Percentiles rank a stretch among this genome's conserved stretches.
These are phyloP conservation scores for Pneumocystis wakefieldiae DNA, from an alignment of 1,139 yeast genomes.

Conservation along the genomic window DNA sequence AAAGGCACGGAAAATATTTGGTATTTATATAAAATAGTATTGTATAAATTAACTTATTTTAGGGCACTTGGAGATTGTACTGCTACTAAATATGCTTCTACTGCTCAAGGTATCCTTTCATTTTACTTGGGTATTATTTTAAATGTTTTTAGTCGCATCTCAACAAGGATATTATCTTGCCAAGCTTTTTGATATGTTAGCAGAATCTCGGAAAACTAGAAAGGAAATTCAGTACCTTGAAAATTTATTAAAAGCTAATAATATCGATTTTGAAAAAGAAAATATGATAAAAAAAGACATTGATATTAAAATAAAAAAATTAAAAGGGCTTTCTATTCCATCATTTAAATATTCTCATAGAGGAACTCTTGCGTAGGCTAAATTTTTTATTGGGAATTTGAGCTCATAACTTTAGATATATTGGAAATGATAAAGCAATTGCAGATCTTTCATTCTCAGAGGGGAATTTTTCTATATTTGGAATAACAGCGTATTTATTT, in stretches of 20 bases:
- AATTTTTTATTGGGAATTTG: not conserved
- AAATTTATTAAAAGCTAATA: slow-evolving; percentile 23
- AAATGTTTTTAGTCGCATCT: slow-evolving; percentile 40
- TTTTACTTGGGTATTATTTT: not conserved
- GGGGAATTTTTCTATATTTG: slow-evolving; percentile 59
- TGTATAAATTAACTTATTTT: not conserved
- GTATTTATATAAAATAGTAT: slow-evolving; percentile 10
- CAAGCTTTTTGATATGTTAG: slow-evolving; percentile 49
- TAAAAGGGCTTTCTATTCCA: slow-evolving; percentile 51
- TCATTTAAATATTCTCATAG: slow-evolving; percentile 46
- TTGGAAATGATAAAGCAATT: slow-evolving; percentile 83
- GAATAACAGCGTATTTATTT: slow-evolving; percentile 73
- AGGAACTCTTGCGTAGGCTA: slow-evolving; percentile 37
- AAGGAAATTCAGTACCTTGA: slow-evolving; percentile 28
- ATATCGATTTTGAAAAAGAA: slow-evolving; percentile 22
- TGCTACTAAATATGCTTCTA: slow-evolving; percentile 76
- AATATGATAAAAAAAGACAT: slow-evolving; percentile 24
- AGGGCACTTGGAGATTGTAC: slow-evolving; percentile 86
- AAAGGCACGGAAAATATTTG: slow-evolving; percentile 73
- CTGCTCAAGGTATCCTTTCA: slow-evolving; percentile 51
- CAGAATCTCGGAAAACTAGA: slow-evolving; percentile 51
- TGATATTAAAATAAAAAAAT: slow-evolving; percentile 27
- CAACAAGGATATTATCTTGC: slow-evolving; percentile 85
- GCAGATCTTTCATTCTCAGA: slow-evolving; percentile 80
- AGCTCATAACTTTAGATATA: slow-evolving; percentile 22